These are phyloP conservation scores for Phymatotrichopsis omnivora DNA, from an alignment of 2,329 filamentous ascomycete species.

Conservation along the genomic window DNA sequence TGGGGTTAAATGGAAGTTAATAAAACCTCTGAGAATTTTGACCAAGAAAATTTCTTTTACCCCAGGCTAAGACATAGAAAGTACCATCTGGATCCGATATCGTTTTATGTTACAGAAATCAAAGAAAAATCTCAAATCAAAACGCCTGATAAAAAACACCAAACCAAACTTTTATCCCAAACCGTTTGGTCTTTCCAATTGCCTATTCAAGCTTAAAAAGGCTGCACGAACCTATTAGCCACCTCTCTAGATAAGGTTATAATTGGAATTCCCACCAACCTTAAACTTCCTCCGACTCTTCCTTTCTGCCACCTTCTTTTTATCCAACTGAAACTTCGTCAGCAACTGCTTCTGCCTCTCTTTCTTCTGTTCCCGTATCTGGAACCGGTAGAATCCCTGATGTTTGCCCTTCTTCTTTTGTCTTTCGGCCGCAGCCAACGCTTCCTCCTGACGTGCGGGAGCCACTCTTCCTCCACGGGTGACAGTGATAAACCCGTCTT, in stretches of 20 bases:
- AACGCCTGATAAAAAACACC: no score
- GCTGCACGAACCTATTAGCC: conserved; percentile 5
- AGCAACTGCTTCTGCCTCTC: conserved; percentile 58
- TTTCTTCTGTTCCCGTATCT: conserved; percentile 70
- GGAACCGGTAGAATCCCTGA: conserved; percentile 74
- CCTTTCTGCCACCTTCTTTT: conserved; percentile 56
- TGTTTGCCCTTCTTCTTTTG: conserved; percentile 55
- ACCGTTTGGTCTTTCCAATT: no score
- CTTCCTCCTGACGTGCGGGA: conserved; percentile 64
- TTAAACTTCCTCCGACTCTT: conserved; percentile 53
- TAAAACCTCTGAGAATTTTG: no score
- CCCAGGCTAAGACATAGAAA: no score
- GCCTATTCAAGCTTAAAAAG: no score
- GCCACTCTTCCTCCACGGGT: conserved; percentile 60
- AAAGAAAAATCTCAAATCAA: no score
- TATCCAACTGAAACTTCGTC: conserved; percentile 66
- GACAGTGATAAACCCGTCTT: conserved; percentile 92
- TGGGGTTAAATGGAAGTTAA: no score
- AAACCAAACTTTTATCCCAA: no score
- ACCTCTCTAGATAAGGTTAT: background rate
- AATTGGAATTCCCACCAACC: conserved; percentile 9
- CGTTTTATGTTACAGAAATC: no score
- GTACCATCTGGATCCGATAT: no score
- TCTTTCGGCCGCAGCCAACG: conserved; percentile 49
- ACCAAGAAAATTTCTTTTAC: no score